These are phyloP conservation scores for Inonotus obliquus DNA, from an alignment of 1,284 basidiomycete species.

Conservation along the genomic window DNA sequence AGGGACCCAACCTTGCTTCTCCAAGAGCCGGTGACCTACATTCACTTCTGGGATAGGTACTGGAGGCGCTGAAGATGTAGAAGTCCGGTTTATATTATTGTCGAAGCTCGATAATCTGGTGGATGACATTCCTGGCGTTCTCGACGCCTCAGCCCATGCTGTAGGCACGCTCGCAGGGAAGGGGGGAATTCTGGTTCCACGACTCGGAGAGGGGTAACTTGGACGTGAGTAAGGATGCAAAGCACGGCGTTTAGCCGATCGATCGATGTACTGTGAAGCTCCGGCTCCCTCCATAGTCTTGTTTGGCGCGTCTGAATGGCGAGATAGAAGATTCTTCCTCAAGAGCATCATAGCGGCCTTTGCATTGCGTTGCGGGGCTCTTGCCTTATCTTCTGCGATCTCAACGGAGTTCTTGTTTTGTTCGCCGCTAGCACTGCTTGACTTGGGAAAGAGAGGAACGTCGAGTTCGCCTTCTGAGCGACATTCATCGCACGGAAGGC, in stretches of 20 bases:
- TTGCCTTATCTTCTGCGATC: not conserved
- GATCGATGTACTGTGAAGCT: conserved; percentile 46
- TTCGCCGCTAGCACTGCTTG: not conserved
- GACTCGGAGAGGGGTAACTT: conserved; percentile 39
- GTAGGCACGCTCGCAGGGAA: not conserved
- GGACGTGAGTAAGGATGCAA: conserved; percentile 42
- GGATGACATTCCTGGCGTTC: not conserved
- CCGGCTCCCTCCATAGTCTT: not conserved
- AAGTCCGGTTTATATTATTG: not conserved
- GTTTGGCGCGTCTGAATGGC: conserved; percentile 13
- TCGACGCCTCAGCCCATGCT: not conserved
- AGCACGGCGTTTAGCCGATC: conserved; percentile 61
- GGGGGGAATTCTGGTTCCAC: conserved; percentile 3
- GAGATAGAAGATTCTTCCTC: conserved; percentile 11
- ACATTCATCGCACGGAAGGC: conserved; percentile 58
- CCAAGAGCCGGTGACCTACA: conserved; percentile 59
- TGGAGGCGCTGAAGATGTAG: conserved; percentile 23
- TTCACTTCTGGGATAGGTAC: conserved; percentile 51
- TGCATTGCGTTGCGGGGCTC: not conserved
- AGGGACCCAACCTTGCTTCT: conserved; percentile 72
- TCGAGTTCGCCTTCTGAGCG: conserved; percentile 43
- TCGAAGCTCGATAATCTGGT: not conserved
- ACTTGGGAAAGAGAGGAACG: conserved; percentile 53
- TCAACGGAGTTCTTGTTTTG: not conserved
- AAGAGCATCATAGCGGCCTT: conserved; percentile 11